These are phyloP conservation scores for Leucogyrophana mollusca DNA, from an alignment of 768 basidiomycete genomes.

Conservation along the genomic window DNA sequence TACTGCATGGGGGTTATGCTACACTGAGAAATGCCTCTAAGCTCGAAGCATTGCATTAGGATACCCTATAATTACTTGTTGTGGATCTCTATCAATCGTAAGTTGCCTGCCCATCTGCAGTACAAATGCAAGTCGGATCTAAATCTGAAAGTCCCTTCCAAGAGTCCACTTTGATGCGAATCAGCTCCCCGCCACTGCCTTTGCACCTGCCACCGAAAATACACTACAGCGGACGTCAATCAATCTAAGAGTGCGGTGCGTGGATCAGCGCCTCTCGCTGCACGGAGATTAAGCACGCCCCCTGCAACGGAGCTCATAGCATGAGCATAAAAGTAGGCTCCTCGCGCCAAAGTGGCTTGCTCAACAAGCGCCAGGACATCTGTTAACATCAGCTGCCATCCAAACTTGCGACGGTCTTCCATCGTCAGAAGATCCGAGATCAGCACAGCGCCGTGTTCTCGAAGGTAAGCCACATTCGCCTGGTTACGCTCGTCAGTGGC, in stretches of 20 bases:
- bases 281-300: conserved; percentile 41
- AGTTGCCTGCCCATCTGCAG: too few relatives aligned
- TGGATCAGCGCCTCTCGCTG: conserved; percentile 37
- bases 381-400: conserved; percentile 43
- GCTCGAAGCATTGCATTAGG: too few relatives aligned
- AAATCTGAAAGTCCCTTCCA: too few relatives aligned
- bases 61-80: too few relatives aligned
- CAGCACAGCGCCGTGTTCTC: conserved; percentile 37
- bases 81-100: too few relatives aligned
- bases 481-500: conserved; percentile 44
- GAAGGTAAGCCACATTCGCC: conserved; percentile 28
- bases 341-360: conserved; percentile 34
- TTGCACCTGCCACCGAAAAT: too few relatives aligned
- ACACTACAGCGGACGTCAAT: too few relatives aligned
- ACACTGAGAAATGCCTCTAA: too few relatives aligned
- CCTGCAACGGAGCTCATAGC: conserved; percentile 39
- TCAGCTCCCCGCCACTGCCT: too few relatives aligned
- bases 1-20: too few relatives aligned
- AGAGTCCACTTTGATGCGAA: too few relatives aligned
- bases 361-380: conserved; percentile 43
- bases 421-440: conserved; percentile 40
- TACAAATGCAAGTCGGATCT: too few relatives aligned
- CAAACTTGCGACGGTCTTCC: conserved; percentile 37
- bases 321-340: conserved; percentile 42
- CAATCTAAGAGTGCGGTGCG: conserved; percentile 38